Evolutionary conservation across 2,329 filamentous ascomycete species (phyloP), one percentile per base, ranked within the genome.

Genomic region (Whalleya microplaca): DNA sequence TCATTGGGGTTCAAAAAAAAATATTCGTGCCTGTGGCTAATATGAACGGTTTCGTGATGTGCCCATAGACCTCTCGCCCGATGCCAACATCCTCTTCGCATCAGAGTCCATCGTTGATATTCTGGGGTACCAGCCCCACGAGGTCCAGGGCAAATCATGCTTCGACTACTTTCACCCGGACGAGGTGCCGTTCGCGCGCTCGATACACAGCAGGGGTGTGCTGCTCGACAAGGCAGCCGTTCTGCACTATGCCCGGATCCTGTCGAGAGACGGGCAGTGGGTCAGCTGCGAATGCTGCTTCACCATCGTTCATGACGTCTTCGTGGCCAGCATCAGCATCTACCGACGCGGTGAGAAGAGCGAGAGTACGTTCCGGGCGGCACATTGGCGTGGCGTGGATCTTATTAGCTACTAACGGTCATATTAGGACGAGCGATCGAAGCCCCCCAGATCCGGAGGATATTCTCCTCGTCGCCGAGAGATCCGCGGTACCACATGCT

Each of bases 401-500:
- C 19, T 49, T 53, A 21, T 29, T 29, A 56, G 48, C n/a, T 56
- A 44, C 52, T 62, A 50, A 57, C 32, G 21, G 21, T 27, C 20
- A 21, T 18, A 2, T 42, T 67, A 95, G 91, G 88, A 67, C 85
- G 91, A 64, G 90, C 90, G 16, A 78, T 86, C 3, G 90, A 92
- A 66, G 91, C 91, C 41, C 91, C 91, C 1, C 82, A 91, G 57
- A 87, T 96, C 53, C 85, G 91, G 52, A 86, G 88, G 48, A 79
- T 94, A 23, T 96, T 96, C 72, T 88, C 90, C 2, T 91, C 88
- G 21, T 94, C 91, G 7, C 89, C 90, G 14, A 82, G 86, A 66
- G 92, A 96, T 68, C 91, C 91, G 18, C 86, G 91, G 61, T 96
- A 96, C 72, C 90, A 95, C 74, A 96, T 96, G 91, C 77, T 96